These are phyloP conservation scores for Naumovozyma baii DNA, from an alignment of 805 yeast species.

Conservation along the genomic window DNA sequence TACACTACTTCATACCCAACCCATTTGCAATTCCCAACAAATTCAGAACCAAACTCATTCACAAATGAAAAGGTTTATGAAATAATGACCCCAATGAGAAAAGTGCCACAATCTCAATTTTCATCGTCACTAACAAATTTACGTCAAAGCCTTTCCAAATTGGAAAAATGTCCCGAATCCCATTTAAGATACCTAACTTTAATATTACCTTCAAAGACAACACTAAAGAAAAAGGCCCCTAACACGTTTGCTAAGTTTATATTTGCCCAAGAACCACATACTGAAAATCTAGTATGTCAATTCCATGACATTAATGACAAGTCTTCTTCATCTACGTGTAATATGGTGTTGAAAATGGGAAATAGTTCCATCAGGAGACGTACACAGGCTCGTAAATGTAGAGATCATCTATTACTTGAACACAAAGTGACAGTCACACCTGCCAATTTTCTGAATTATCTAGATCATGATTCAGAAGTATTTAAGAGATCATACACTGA, in stretches of 20 bases:
- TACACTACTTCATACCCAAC: no score
- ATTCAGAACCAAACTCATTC: no score
- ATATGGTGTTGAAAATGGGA: neutral
- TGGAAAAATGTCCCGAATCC: neutral
- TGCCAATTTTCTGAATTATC: neutral
- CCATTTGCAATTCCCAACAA: no score
- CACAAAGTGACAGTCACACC: neutral
- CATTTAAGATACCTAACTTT: neutral
- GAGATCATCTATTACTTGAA: neutral
- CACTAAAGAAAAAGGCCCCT: neutral
- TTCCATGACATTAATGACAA: neutral
- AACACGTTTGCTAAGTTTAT: neutral
- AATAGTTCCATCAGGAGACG: neutral
- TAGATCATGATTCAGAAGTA: neutral
- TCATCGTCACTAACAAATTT: no score
- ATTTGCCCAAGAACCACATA: neutral
- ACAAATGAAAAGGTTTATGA: no score
- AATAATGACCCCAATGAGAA: neutral
- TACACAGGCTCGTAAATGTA: neutral
- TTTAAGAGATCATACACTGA: neutral
- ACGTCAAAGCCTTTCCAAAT: neutral
- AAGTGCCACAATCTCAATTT: no score
- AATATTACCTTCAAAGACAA: neutral
- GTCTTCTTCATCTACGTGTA: neutral
- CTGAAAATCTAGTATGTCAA: neutral